phyloP scores from a whole-genome alignment of 805 yeast species.

The Saccharomycopsis sp. region DNA sequence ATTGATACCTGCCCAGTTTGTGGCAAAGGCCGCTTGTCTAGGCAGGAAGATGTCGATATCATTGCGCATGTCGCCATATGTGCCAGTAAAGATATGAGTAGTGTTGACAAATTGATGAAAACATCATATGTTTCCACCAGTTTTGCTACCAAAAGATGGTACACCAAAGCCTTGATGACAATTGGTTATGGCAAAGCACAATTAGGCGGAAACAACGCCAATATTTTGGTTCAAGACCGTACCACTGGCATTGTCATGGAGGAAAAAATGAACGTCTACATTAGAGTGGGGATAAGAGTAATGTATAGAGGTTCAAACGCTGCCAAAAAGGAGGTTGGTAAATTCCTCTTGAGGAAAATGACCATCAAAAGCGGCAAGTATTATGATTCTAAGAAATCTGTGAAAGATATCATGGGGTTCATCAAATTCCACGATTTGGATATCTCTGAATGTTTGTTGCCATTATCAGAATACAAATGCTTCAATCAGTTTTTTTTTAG shows the following conservation, averaged over 20 bases:
- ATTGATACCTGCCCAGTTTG: constrained; percentile 78
- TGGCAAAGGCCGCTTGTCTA: constrained; percentile 45
- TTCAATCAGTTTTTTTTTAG: constrained; percentile 90
- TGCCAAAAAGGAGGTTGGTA: constrained; percentile 46
- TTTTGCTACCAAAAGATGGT: constrained; percentile 85
- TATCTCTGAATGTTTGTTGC: constrained; percentile 52
- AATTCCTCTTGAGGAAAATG: constrained; percentile 51
- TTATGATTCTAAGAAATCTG: constrained; percentile 66
- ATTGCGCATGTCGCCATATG: constrained; percentile 87
- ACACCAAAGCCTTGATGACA: constrained; percentile 70
- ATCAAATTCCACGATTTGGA: constrained; percentile 77
- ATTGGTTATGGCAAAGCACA: constrained; percentile 82
- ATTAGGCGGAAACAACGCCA: constrained; percentile 85
- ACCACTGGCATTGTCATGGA: constrained; percentile 82
- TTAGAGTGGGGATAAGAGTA: constrained; percentile 77
- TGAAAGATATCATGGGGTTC: constrained; percentile 61
- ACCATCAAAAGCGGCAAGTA: constrained; percentile 77
- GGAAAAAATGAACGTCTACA: constrained; percentile 86
- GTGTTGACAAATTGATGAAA: constrained; percentile 52
- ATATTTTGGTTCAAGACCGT: constrained; percentile 88
- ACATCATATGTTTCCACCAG: constrained; percentile 69
- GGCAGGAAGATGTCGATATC: constrained; percentile 53
- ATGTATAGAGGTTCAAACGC: constrained; percentile 69
- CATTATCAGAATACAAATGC: constrained; percentile 42
- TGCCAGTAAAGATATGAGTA: constrained; percentile 66